Evolutionary conservation across 768 basidiomycete species (phyloP).

Genomic region (Xanthoconium stramineum): DNA sequence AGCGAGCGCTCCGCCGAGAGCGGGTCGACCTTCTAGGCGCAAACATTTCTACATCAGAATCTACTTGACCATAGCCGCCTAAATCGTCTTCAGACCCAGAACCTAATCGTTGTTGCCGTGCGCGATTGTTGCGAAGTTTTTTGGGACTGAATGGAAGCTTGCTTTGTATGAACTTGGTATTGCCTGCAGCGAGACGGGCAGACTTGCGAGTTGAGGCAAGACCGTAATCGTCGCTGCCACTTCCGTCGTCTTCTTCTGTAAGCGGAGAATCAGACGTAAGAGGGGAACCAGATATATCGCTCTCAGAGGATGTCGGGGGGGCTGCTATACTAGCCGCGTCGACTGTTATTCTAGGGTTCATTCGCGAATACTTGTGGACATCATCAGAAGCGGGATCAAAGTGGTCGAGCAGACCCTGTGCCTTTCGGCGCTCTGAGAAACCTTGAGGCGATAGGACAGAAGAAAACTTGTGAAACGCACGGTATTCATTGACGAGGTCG

Average conservation of each 20-base stretch:
- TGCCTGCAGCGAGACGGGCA: conserved; percentile 10
- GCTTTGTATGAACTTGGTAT: conserved; percentile 18
- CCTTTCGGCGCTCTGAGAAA: conserved; percentile 43
- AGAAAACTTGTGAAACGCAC: conserved; percentile 37
- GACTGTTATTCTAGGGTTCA: conserved; percentile 38
- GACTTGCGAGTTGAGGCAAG: conserved; percentile 13
- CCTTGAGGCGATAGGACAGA: conserved; percentile 7
- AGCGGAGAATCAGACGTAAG: conserved; percentile 15
- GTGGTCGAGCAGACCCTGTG: conserved; percentile 37
- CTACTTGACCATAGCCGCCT: conserved; percentile 37
- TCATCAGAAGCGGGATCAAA: conserved; percentile 59
- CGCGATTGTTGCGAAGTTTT: conserved; percentile 46
- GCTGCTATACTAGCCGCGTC: conserved; percentile 10
- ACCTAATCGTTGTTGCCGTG: conserved; percentile 20
- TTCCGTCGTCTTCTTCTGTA: conserved; percentile 29
- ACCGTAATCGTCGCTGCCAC: conserved; percentile 11
- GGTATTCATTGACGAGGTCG: conserved; percentile 52
- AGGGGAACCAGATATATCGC: conserved; percentile 7
- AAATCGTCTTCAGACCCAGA: conserved; percentile 40
- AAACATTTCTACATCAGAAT: conserved; percentile 22
- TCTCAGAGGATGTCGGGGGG: conserved; percentile 8
- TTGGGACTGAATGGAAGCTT: conserved; percentile 65
- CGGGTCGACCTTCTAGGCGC: conserved; percentile 50
- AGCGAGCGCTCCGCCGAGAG: conserved; percentile 36
- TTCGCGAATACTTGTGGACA: conserved; percentile 59